Base-by-base conservation (phyloP, 345 rosid species). In the Eucalyptus pauciflora region DNA sequence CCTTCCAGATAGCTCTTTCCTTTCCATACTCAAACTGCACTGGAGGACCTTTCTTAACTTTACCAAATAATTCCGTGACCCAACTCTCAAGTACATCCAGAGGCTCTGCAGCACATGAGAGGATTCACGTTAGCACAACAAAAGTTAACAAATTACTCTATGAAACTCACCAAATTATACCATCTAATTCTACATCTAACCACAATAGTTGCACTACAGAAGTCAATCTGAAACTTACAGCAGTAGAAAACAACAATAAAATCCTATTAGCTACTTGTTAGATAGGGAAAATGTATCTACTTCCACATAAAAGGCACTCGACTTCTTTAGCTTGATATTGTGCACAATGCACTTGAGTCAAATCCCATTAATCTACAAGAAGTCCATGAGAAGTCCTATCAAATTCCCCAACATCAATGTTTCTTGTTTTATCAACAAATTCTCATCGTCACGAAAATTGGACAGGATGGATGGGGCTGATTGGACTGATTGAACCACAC, bases 81-180 rank as follows among this genome's bases (percentile, higher is more conserved):
- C 99, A 97, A 89, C 94, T 92, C 93, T 98, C 95, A 91, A 98
- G 97, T 64, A 94, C 88, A 92, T 98, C 99, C 89, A 98, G 94
- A 91, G 97, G 90, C 92, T 98, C 99, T 98, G 96, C 94, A 92
- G 86, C 85, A 93, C 79, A 87, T n/a, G 54, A 50, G 51, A 41
- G 56, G n/a, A 86, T 25, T 76, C 64, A 52, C 2, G 20, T 50
- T 58, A 52, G 86, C 50, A 86, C n/a, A 20, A 41, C 86, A 90
- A 67, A 87, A 88, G 86, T 81, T 62, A 49, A 33, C 56, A 88
- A 22, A 76, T 76, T 76, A 76, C 27, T 20, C 48, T 76, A 76
- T 20, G 27, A 41, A 76, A 76, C 48, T 76, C 85, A 22, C 29
- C 48, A 11, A 76, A 76, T 76, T 41, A 76, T 43, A 76, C 48